Percentiles rank a stretch among this genome's conserved stretches.
phyloP scores from a whole-genome alignment of 495 filamentous ascomycete genomes.

The Penicillium canariense region DNA sequence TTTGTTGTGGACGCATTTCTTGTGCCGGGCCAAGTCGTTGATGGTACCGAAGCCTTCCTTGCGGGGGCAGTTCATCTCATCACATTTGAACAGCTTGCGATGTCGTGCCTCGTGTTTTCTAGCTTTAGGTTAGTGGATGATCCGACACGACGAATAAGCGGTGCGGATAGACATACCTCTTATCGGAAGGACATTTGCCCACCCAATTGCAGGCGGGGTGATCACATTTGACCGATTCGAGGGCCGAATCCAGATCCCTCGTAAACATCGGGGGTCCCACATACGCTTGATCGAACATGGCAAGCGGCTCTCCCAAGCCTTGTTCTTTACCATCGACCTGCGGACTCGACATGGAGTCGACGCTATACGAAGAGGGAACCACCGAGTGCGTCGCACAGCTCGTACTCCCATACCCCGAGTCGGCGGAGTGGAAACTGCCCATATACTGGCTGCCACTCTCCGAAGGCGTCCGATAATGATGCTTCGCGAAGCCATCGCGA shows the following conservation, averaged over 20 bases:
- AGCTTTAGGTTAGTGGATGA: conserved; percentile 6
- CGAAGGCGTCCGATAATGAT: conserved; percentile 42
- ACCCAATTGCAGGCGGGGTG: conserved; percentile 37
- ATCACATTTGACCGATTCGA: conserved; percentile 32
- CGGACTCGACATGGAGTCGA: conserved; percentile 34
- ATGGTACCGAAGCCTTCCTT: conserved; percentile 72
- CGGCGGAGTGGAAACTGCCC: conserved; percentile 45
- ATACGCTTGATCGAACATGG: conserved; percentile 15
- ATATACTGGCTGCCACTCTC: conserved; percentile 56
- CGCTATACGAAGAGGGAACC: conserved; percentile 27
- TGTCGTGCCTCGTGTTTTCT: conserved; percentile 85
- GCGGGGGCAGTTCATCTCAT: conserved; percentile 56
- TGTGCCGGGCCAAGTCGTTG: conserved; percentile 78
- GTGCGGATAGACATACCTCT: conserved; percentile 25
- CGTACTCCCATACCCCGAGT: conserved; percentile 63
- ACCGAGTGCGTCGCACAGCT: conserved; percentile 49
- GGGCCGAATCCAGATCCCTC: conserved; percentile 20
- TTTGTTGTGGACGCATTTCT: conserved; percentile 63
- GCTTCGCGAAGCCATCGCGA: conserved; percentile 26
- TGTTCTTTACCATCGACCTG: conserved; percentile 25
- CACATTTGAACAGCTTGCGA: conserved; percentile 69
- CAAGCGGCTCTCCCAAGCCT: conserved; percentile 20
- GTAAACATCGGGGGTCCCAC: conserved; percentile 11
- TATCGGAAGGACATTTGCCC: conserved; percentile 44
- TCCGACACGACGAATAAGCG: background rate